Conservation (phyloP, 805 yeast species). For the Starmerella sirachaensis region DNA sequence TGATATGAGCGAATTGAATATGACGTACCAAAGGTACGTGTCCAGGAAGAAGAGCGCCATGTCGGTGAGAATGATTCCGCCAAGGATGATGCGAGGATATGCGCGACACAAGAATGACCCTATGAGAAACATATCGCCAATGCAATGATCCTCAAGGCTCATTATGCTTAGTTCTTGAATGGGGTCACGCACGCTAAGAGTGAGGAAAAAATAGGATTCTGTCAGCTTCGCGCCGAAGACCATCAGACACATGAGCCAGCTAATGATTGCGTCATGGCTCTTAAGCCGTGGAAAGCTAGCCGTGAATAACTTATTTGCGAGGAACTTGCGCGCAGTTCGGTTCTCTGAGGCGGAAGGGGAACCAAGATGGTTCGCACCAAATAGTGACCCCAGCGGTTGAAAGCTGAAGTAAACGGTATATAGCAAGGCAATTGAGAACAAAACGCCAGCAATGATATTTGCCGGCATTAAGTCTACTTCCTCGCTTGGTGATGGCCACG, state of each 20-base stretch:
- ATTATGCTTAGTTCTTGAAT: slow-evolving; percentile 53
- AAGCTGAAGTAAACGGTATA: slow-evolving; percentile 47
- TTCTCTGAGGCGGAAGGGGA: no score
- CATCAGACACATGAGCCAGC: slow-evolving; percentile 56
- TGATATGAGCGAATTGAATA: slow-evolving; percentile 66
- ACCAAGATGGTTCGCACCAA: slow-evolving; percentile 27
- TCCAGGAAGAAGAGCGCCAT: slow-evolving; percentile 62
- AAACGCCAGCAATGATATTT: slow-evolving; percentile 38
- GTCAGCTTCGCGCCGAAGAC: slow-evolving; percentile 56
- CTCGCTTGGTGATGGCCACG: slow-evolving; percentile 12
- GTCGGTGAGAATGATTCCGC: slow-evolving; percentile 47
- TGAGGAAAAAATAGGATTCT: slow-evolving; percentile 69
- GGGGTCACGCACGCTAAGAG: slow-evolving; percentile 62
- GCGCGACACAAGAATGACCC: slow-evolving; percentile 42
- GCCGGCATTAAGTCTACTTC: slow-evolving; percentile 13
- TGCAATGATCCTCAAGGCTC: slow-evolving; percentile 41
- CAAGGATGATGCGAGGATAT: slow-evolving; percentile 48
- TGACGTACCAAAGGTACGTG: slow-evolving; percentile 75
- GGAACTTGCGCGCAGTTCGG: slow-evolving; percentile 22
- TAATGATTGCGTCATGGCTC: slow-evolving; percentile 47
- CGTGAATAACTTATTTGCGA: slow-evolving; percentile 49
- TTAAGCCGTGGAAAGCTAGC: slow-evolving; percentile 42
- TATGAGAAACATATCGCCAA: slow-evolving; percentile 43
- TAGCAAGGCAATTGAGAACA: slow-evolving; percentile 43
- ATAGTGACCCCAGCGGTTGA: slow-evolving; percentile 48